Percentiles rank a stretch among this genome's conserved stretches.
Conservation (phyloP, 2,329 filamentous ascomycete genomes). For the Fusarium subglutinans region DNA sequence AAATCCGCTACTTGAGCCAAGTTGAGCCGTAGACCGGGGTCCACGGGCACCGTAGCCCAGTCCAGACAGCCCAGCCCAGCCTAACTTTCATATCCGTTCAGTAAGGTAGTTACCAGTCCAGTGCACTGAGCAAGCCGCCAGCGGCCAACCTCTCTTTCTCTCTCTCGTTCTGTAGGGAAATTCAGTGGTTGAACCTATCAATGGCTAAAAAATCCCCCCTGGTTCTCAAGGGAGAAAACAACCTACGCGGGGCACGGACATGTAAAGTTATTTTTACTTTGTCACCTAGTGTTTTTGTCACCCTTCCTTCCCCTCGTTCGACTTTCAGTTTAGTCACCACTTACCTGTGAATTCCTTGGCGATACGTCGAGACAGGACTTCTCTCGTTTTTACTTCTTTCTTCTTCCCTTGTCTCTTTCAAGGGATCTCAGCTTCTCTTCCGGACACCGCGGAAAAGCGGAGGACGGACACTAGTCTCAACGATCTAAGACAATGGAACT, state of each 20-base stretch:
- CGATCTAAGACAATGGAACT: slow-evolving; percentile 14
- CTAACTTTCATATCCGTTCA: neutral
- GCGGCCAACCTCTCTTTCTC: neutral
- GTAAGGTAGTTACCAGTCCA: neutral
- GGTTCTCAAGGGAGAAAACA: neutral
- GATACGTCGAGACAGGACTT: neutral
- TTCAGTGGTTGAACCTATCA: neutral
- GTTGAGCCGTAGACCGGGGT: slow-evolving; percentile 11
- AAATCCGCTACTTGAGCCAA: slow-evolving; percentile 18
- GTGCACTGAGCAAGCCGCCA: neutral
- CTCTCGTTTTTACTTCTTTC: neutral
- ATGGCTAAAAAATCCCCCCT: slow-evolving; percentile 1
- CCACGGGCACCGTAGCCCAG: slow-evolving; percentile 14
- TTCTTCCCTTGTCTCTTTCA: slow-evolving; percentile 5
- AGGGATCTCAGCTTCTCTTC: slow-evolving; percentile 7
- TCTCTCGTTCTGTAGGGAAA: neutral
- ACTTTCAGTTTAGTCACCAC: slow-evolving; percentile 11
- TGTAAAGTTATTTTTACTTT: slow-evolving; percentile 47
- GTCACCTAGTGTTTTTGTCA: slow-evolving; percentile 40
- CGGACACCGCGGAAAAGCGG: slow-evolving; percentile 11
- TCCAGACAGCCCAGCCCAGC: neutral
- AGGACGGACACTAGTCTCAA: slow-evolving; percentile 22
- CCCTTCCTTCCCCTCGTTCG: slow-evolving; percentile 9
- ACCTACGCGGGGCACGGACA: slow-evolving; percentile 33
- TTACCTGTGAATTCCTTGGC: slow-evolving; percentile 13